Evolutionary conservation across 139 green algal species (phyloP).

Genomic region (Chlamydomonas sp.): DNA sequence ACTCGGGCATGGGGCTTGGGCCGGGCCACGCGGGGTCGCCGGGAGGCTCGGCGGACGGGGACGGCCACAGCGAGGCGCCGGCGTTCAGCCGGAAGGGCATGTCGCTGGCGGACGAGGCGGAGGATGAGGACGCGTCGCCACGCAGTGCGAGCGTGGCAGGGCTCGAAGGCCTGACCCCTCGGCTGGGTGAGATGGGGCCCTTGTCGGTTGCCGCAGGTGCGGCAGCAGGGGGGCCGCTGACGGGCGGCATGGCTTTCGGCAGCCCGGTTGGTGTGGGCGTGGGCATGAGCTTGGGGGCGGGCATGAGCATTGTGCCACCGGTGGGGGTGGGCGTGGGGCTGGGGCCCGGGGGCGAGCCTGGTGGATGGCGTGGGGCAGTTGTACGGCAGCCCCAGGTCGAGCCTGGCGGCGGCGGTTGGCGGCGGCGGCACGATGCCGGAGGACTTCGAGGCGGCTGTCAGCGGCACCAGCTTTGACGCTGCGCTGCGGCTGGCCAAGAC

Average conservation of each 20-base stretch:
- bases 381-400: too few relatives aligned
- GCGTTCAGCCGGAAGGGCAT: neutral
- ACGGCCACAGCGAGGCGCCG: neutral
- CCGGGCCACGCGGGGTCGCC: neutral
- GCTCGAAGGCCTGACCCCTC: too few relatives aligned
- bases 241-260: neutral
- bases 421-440: neutral
- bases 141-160: too few relatives aligned
- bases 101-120: neutral
- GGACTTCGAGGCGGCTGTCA: neutral
- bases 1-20: too few relatives aligned
- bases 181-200: too few relatives aligned
- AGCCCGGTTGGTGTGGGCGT: neutral
- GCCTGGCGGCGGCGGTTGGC: neutral
- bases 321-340: too few relatives aligned
- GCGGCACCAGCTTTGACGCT: conserved; percentile 1
- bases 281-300: too few relatives aligned
- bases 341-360: too few relatives aligned
- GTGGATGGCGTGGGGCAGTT: too few relatives aligned
- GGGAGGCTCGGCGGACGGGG: neutral
- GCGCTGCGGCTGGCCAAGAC: conserved; percentile 1
- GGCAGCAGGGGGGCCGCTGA: neutral
- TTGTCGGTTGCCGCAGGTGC: too few relatives aligned
- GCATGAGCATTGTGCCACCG: too few relatives aligned
- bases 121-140: too few relatives aligned